Percentiles rank a stretch among this genome's conserved stretches.
These are phyloP conservation scores for Brachypodium distachyon DNA, from an alignment of 202 grass and related monocot genomes.

Conservation along the genomic window DNA sequence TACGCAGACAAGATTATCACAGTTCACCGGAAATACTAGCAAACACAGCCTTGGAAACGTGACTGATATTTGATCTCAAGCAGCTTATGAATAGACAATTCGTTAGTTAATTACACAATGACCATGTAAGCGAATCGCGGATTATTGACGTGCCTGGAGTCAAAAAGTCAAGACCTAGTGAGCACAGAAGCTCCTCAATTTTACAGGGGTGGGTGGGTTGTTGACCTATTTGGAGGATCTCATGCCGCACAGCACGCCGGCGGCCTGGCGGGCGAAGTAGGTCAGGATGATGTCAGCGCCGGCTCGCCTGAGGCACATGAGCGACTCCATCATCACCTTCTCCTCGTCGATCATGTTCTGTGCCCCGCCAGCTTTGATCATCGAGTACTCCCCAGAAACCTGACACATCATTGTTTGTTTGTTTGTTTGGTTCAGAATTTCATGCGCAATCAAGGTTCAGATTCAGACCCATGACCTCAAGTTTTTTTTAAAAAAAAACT, in stretches of 20 bases:
- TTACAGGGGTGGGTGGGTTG: neutral
- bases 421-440: neutral
- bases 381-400: conserved; percentile 97
- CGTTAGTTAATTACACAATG: too few species aligned
- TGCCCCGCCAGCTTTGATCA: conserved; percentile 80
- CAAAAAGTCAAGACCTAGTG: neutral
- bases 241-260: conserved; percentile 56
- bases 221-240: conserved; percentile 22
- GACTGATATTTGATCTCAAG: too few species aligned
- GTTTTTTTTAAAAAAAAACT: too few species aligned
- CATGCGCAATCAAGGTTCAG: neutral
- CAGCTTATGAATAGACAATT: too few species aligned
- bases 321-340: conserved; percentile 99
- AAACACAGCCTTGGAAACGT: too few species aligned
- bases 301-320: conserved; percentile 75
- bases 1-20: too few species aligned
- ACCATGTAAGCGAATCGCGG: neutral
- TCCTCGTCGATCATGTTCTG: conserved; percentile 89
- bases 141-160: neutral
- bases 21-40: too few species aligned
- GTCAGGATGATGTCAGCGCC: conserved; percentile 90
- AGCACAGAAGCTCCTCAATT: neutral
- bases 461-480: neutral
- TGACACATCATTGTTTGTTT: neutral
- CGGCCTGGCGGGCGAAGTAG: conserved; percentile 92